A percentile compares a stretch with the other conserved stretches of the same genome.
phyloP scores from a whole-genome alignment of 2,329 filamentous ascomycete genomes.

The Peltaster fructicola region DNA sequence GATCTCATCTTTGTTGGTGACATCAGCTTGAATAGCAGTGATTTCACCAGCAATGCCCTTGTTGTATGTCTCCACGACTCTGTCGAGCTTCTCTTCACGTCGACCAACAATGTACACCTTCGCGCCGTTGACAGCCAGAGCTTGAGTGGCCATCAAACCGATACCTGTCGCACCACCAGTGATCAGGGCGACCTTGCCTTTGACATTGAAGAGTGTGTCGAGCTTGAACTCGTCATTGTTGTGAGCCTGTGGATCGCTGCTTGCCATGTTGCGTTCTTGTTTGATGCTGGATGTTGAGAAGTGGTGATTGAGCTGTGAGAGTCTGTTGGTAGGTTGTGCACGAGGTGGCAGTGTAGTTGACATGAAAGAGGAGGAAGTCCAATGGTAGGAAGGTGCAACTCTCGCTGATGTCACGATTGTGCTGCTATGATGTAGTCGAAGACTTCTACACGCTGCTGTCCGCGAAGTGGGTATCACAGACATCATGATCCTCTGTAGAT shows the following conservation, averaged over 20 bases:
- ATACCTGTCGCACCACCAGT: slow-evolving; percentile 30
- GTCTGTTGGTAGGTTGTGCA: slow-evolving; percentile 3
- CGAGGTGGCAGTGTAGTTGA: too few relatives aligned
- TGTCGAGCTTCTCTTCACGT: slow-evolving; percentile 30
- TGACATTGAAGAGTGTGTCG: slow-evolving; percentile 20
- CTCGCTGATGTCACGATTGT: too few relatives aligned
- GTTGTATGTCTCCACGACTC: slow-evolving; percentile 26
- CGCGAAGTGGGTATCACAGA: too few relatives aligned
- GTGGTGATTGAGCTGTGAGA: slow-evolving; percentile 4
- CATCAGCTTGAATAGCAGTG: slow-evolving; percentile 28
- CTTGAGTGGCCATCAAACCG: slow-evolving; percentile 26
- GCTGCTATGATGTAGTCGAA: too few relatives aligned
- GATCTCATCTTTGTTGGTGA: slow-evolving; percentile 27
- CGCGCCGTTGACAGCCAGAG: slow-evolving; percentile 15
- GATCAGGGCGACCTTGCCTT: slow-evolving; percentile 24
- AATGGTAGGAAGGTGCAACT: too few relatives aligned
- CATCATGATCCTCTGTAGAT: too few relatives aligned
- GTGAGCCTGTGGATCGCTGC: slow-evolving; percentile 9
- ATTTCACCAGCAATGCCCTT: slow-evolving; percentile 29
- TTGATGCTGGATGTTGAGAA: slow-evolving; percentile 5
- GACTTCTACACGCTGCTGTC: too few relatives aligned
- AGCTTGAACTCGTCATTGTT: slow-evolving; percentile 21
- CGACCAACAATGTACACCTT: slow-evolving; percentile 33
- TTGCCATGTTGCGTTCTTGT: slow-evolving; percentile 12
- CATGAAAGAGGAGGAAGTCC: too few relatives aligned